Evolutionary conservation across 164 flowering plant species (phyloP).

Genomic region (Macadamia tetraphylla): DNA sequence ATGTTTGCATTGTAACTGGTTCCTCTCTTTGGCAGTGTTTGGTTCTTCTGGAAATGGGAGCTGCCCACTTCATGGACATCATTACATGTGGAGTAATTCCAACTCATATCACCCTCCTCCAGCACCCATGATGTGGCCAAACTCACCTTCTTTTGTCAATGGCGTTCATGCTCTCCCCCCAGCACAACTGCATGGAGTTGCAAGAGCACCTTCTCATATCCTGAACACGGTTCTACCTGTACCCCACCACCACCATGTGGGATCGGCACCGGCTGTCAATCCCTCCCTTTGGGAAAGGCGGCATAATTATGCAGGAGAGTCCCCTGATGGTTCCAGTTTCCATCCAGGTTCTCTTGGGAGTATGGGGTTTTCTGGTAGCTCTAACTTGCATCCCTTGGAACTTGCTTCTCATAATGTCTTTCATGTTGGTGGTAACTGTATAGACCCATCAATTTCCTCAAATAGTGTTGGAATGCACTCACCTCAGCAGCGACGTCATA

Average conservation of each 20-base stretch:
- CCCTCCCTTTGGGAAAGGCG: slow-evolving; percentile 72
- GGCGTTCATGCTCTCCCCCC: slow-evolving; percentile 39
- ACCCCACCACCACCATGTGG: slow-evolving; percentile 46
- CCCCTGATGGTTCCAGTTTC: slow-evolving; percentile 56
- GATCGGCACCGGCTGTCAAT: slow-evolving; percentile 79
- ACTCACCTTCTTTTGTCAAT: slow-evolving; percentile 61
- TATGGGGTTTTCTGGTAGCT: slow-evolving; percentile 45
- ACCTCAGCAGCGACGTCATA: slow-evolving; percentile 57
- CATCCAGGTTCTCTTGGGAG: slow-evolving; percentile 75
- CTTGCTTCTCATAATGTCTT: slow-evolving; percentile 61
- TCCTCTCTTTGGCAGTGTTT: slow-evolving; percentile 33
- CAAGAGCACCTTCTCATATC: slow-evolving; percentile 44
- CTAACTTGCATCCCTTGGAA: slow-evolving; percentile 55
- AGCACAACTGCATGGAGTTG: slow-evolving; percentile 37
- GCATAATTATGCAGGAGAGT: slow-evolving; percentile 52
- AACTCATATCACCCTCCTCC: slow-evolving; percentile 47
- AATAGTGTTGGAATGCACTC: slow-evolving; percentile 50
- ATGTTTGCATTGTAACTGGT: neutral
- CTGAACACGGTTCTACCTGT: slow-evolving; percentile 42
- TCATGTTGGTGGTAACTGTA: slow-evolving; percentile 45
- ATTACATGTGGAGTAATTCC: slow-evolving; percentile 50
- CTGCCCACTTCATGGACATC: slow-evolving; percentile 49
- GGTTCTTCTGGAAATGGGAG: slow-evolving; percentile 60
- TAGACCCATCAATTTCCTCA: slow-evolving; percentile 51
- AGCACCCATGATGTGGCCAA: slow-evolving; percentile 59